Percentiles rank a stretch among this genome's conserved stretches.
These are phyloP conservation scores for Zarea fungicola DNA, from an alignment of 2,329 filamentous ascomycete species.

Conservation along the genomic window DNA sequence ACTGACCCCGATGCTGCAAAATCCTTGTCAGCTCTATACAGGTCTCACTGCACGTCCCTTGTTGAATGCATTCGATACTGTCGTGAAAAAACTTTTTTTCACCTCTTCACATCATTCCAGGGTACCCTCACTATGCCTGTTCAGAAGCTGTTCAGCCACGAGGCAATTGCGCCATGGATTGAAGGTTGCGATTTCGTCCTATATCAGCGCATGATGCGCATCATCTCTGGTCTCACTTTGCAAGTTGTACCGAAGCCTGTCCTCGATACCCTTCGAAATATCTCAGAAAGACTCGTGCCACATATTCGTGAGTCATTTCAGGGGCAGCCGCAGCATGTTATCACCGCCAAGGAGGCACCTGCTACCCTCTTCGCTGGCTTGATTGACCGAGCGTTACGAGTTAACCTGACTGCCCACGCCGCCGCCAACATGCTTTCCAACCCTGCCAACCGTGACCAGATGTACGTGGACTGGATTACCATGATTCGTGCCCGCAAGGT, in stretches of 20 bases:
- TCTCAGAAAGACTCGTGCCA: conserved; percentile 72
- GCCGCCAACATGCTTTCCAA: conserved; percentile 90
- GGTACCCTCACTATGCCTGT: conserved; percentile 95
- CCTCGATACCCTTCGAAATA: conserved; percentile 78
- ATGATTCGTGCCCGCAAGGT: conserved; percentile 59
- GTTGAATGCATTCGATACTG: conserved; percentile 95
- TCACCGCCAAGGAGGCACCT: conserved; percentile 80
- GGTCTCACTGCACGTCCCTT: conserved; percentile 90
- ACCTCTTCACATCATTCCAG: conserved; percentile 90
- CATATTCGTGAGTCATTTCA: conserved; percentile 85
- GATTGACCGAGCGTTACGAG: conserved; percentile 78
- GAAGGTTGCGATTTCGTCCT: conserved; percentile 92
- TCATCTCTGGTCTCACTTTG: conserved; percentile 80
- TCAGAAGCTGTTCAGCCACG: conserved; percentile 81
- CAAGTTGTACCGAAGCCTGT: conserved; percentile 88
- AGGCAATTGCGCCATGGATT: conserved; percentile 83
- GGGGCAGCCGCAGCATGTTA: conserved; percentile 76
- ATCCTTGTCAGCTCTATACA: conserved; percentile 80
- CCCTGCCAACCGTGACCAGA: conserved; percentile 83
- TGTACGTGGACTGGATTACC: conserved; percentile 88
- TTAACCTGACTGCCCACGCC: conserved; percentile 90
- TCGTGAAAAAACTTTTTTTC: conserved; percentile 94
- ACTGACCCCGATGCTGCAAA: conserved; percentile 85
- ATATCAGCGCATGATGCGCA: conserved; percentile 95
- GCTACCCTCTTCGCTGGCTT: conserved; percentile 85